A percentile compares a stretch with the other conserved stretches of the same genome.
Evolutionary conservation across 306 rosid species (phyloP).

Genomic region (Alnus glutinosa): DNA sequence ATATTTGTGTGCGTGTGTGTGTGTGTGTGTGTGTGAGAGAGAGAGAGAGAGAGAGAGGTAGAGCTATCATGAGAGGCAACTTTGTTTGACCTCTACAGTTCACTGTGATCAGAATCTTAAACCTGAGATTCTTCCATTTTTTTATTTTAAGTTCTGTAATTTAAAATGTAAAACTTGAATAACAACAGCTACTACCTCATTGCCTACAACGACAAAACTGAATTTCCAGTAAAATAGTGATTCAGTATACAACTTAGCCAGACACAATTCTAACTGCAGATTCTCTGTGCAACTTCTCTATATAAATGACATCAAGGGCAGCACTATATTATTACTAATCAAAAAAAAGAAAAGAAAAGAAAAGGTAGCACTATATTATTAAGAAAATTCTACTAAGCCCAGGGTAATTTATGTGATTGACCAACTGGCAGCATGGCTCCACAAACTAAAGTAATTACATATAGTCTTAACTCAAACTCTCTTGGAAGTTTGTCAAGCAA

Average conservation of each 20-base stretch:
- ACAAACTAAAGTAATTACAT: not conserved
- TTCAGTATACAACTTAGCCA: not conserved
- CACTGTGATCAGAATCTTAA: not conserved
- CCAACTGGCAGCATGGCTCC: not conserved
- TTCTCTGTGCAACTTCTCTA: not conserved
- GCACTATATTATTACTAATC: not conserved
- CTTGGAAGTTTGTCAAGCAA: not conserved
- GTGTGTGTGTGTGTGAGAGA: no score
- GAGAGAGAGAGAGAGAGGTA: not conserved
- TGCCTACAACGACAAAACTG: not conserved
- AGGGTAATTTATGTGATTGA: not conserved
- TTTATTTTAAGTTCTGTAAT: not conserved
- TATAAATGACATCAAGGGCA: not conserved
- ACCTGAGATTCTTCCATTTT: not conserved
- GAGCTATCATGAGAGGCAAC: not conserved
- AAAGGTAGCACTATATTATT: not conserved
- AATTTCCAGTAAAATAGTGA: not conserved
- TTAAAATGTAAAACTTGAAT: not conserved
- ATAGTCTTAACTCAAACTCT: not conserved
- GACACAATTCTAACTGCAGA: not conserved
- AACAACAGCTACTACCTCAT: no score
- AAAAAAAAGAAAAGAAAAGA: no score
- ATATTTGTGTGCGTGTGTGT: no score
- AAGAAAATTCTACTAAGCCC: not conserved
- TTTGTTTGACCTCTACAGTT: not conserved